Conservation (phyloP, 345 rosid species). For the Aquilaria sinensis region DNA sequence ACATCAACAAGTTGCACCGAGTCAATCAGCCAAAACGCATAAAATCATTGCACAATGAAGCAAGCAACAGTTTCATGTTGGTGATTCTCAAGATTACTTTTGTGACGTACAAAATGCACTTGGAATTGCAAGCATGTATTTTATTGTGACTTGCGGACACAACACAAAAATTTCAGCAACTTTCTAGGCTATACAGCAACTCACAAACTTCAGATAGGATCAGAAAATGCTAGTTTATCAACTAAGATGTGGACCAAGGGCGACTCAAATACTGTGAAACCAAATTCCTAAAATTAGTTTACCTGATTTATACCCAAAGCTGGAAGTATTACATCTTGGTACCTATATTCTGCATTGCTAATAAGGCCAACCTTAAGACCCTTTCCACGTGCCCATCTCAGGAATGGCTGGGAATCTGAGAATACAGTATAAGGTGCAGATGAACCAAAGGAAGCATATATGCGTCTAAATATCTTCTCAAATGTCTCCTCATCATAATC, state of each 20-base stretch:
- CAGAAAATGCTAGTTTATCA: too few species aligned
- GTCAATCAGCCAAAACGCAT: not conserved
- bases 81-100: not conserved
- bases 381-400: constrained; percentile 72
- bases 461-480: constrained; percentile 78
- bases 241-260: not conserved
- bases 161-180: too few species aligned
- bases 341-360: constrained; percentile 88
- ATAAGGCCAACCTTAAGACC: constrained; percentile 77
- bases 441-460: constrained; percentile 92
- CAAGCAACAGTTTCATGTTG: not conserved
- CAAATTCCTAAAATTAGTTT: constrained; percentile 6
- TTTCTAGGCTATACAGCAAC: too few species aligned
- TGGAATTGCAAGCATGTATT: not conserved
- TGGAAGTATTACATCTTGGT: constrained; percentile 86
- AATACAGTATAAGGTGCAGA: constrained; percentile 83
- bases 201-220: too few species aligned
- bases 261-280: not conserved
- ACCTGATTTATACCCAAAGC: constrained; percentile 82
- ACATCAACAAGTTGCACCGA: not conserved
- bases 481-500: constrained; percentile 90
- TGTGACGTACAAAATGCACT: not conserved
- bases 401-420: constrained; percentile 73
- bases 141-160: too few species aligned
- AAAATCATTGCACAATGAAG: not conserved